Conservation (phyloP, 2,329 filamentous ascomycete genomes). For the Alternaria panax region DNA sequence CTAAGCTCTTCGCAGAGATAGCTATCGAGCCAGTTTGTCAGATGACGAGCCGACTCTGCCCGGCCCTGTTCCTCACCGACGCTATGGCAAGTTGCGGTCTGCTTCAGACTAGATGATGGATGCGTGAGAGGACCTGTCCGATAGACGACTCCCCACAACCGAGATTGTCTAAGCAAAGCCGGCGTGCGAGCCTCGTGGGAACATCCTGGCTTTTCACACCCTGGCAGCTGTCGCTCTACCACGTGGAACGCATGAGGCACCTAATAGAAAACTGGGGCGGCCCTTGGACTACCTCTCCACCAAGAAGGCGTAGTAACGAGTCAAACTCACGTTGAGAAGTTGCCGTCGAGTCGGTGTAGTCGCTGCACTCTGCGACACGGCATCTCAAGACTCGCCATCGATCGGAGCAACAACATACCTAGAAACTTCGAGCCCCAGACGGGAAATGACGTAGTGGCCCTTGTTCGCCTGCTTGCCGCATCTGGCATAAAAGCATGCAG, state of each 20-base stretch:
- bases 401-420: slow-evolving; percentile 8
- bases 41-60: slow-evolving; percentile 29
- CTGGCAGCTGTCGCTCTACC: slow-evolving; percentile 15
- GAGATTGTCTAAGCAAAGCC: slow-evolving; percentile 18
- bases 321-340: slow-evolving; percentile 17
- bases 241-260: slow-evolving; percentile 30
- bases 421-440: slow-evolving; percentile 4
- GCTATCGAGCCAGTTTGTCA: slow-evolving; percentile 16
- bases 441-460: slow-evolving; percentile 1
- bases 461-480: slow-evolving; percentile 7
- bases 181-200: slow-evolving; percentile 17
- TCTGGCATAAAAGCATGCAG: slow-evolving; percentile 5
- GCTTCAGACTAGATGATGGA: slow-evolving; percentile 21
- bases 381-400: slow-evolving; percentile 9
- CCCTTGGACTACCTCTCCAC: slow-evolving; percentile 2
- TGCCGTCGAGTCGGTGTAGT: slow-evolving; percentile 32
- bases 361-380: slow-evolving; percentile 27
- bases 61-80: slow-evolving; percentile 23
- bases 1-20: slow-evolving; percentile 14
- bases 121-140: slow-evolving; percentile 14
- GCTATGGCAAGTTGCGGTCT: slow-evolving; percentile 31
- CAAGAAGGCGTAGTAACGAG: slow-evolving; percentile 11
- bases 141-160: slow-evolving; percentile 23
- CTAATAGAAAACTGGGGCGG: background rate
- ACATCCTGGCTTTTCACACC: slow-evolving; percentile 14